Evolutionary conservation across 768 basidiomycete species (phyloP), one percentile per base, ranked within the genome.

Genomic region (Hirschioporus abietinus): DNA sequence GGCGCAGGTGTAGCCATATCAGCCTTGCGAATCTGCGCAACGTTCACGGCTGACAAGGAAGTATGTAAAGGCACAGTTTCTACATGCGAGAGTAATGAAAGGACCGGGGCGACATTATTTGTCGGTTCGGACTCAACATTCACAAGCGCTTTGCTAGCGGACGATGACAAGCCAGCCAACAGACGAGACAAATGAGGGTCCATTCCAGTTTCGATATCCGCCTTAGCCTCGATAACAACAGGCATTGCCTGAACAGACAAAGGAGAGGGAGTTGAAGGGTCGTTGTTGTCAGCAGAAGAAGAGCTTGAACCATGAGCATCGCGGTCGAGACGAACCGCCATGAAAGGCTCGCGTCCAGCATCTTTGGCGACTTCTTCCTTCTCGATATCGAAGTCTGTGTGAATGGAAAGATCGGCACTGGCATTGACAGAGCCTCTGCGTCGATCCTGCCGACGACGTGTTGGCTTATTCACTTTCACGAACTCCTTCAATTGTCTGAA

Each of bases 151-250:
- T 61, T 61, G 24, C 25, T 61, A 12, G 79, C 82, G 10, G 90
- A 91, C 60, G 86, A 74, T 7, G 86, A 85, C 63, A 92, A 78
- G 6, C 85, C 85, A 60, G 81, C 84, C 63, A 92, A 78, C 8
- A 92, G 79, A 34, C 85, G 82, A 23, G 90, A 89, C 73, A 92
- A 84, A 69, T 91, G 89, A 35, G 89, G 88, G 72, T 92, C 89
- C 69, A 89, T 75, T 25, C 76, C 23, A 76, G 66, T 26, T 76
- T 73, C 60, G 76, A 65, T 58, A 69, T 72, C 71, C 68, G 75
- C 36, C 61, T 70, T 67, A 63, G 72, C 66, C 58, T 71, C 61
- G 59, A 71, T 74, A 35, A 78, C 76, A 59, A 78, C 77, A n/a
- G 76, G 74, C 63, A 78, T 73, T 7, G 84, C 73, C 63, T 82